These are phyloP conservation scores for Termitomyces sp. DNA, from an alignment of 768 basidiomycete species.

Conservation along the genomic window DNA sequence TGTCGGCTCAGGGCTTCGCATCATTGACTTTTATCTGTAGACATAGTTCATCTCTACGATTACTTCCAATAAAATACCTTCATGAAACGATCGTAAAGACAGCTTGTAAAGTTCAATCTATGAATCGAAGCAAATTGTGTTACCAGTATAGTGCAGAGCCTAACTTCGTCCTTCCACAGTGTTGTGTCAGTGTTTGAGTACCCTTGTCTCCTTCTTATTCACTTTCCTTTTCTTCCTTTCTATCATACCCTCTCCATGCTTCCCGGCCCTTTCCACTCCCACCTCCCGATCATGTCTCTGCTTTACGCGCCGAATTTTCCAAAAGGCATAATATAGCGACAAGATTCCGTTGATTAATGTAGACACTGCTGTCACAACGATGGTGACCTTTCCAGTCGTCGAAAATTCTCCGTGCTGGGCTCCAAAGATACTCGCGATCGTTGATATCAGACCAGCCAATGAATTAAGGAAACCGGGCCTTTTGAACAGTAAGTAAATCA, in stretches of 20 bases:
- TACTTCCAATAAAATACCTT: too few relatives aligned
- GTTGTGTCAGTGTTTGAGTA: neutral
- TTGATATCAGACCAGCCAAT: conserved; percentile 50
- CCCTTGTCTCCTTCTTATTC: neutral
- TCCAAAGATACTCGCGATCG: conserved; percentile 45
- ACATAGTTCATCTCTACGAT: too few relatives aligned
- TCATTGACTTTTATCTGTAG: too few relatives aligned
- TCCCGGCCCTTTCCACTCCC: conserved; percentile 36
- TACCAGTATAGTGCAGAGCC: neutral
- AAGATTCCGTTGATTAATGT: conserved; percentile 37
- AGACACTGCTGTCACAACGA: conserved; percentile 38
- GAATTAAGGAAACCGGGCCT: conserved; percentile 58
- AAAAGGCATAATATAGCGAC: conserved; percentile 36
- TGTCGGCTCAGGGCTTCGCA: too few relatives aligned
- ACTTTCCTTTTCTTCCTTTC: conserved; percentile 17
- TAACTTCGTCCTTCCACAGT: neutral
- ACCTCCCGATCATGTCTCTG: conserved; percentile 34
- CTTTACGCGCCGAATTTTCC: conserved; percentile 38
- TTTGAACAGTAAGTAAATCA: neutral
- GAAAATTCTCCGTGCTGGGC: conserved; percentile 41
- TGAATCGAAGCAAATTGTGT: too few relatives aligned
- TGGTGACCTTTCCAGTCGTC: conserved; percentile 35
- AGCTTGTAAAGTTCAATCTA: too few relatives aligned
- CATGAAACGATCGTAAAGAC: too few relatives aligned
- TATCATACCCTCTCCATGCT: conserved; percentile 37